phyloP scores from a whole-genome alignment of 331 rosid species.

The Rosa hybrid region DNA sequence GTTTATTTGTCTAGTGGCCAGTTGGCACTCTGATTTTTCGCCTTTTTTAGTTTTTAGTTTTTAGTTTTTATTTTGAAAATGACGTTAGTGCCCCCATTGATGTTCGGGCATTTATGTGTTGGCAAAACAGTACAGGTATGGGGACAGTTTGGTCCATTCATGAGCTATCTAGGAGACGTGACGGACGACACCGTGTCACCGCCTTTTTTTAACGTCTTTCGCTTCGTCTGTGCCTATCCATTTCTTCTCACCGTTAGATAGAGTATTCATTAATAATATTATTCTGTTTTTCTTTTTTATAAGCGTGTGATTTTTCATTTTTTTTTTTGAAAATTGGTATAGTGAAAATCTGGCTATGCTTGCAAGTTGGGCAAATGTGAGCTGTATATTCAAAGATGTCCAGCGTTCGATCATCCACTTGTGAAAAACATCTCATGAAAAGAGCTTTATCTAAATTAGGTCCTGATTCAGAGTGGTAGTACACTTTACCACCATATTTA shows the following conservation, averaged over 20 bases:
- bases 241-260: background rate
- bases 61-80: background rate
- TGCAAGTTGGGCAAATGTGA: no score
- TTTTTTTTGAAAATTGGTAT: no score
- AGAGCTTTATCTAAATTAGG: no score
- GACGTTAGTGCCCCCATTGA: conserved; percentile 22
- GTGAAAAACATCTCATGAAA: no score
- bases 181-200: background rate
- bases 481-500: no score
- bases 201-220: background rate
- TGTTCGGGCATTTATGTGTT: background rate
- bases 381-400: no score
- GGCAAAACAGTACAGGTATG: background rate
- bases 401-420: no score
- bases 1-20: conserved; percentile 15
- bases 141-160: background rate
- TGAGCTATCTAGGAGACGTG: background rate
- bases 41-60: background rate
- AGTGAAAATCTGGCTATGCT: no score
- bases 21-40: conserved; percentile 27
- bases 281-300: background rate
- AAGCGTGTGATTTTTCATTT: background rate
- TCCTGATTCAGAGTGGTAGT: no score
- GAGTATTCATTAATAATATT: background rate
- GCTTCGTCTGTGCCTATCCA: background rate